These are phyloP conservation scores for Noccaea bulbosa DNA, from an alignment of 345 rosid species.

Conservation along the genomic window DNA sequence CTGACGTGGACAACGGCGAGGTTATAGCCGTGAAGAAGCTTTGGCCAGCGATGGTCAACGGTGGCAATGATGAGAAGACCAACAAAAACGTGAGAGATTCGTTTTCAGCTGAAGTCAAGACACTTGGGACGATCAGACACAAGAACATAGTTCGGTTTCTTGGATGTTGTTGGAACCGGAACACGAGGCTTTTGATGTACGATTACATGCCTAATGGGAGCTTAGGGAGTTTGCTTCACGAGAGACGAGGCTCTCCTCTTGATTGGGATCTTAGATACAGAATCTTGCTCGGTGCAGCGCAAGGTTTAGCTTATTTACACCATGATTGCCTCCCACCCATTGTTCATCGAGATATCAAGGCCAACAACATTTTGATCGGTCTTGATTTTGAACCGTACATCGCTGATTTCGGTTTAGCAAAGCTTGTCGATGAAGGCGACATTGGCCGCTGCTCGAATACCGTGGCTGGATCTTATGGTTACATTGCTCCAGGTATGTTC, in stretches of 20 bases:
- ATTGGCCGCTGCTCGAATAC: constrained; percentile 82
- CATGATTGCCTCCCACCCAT: constrained; percentile 95
- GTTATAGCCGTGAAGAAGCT: constrained; percentile 95
- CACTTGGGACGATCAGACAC: constrained; percentile 89
- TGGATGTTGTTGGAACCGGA: constrained; percentile 92
- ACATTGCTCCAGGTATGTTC: constrained; percentile 89
- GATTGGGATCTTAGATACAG: constrained; percentile 92
- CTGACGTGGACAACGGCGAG: constrained; percentile 82
- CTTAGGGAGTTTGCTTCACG: constrained; percentile 88
- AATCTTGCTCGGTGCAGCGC: constrained; percentile 85
- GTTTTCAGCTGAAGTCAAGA: constrained; percentile 88
- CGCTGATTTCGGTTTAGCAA: constrained; percentile 97
- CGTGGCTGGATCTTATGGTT: constrained; percentile 94
- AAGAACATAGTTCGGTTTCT: constrained; percentile 91
- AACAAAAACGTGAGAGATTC: constrained; percentile 70
- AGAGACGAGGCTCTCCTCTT: constrained; percentile 70
- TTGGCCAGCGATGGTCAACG: constrained; percentile 68
- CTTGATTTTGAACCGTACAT: constrained; percentile 90
- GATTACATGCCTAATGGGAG: constrained; percentile 97
- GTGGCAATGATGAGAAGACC: constrained; percentile 60
- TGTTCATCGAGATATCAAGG: constrained; percentile 93
- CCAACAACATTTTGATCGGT: constrained; percentile 89
- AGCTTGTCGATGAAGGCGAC: constrained; percentile 90
- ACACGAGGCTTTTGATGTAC: constrained; percentile 82
- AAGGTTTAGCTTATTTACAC: constrained; percentile 91